Percentiles rank a stretch among this genome's conserved stretches.
Conservation (phyloP, 495 filamentous ascomycete species). For the Aspergillus haitiensis region DNA sequence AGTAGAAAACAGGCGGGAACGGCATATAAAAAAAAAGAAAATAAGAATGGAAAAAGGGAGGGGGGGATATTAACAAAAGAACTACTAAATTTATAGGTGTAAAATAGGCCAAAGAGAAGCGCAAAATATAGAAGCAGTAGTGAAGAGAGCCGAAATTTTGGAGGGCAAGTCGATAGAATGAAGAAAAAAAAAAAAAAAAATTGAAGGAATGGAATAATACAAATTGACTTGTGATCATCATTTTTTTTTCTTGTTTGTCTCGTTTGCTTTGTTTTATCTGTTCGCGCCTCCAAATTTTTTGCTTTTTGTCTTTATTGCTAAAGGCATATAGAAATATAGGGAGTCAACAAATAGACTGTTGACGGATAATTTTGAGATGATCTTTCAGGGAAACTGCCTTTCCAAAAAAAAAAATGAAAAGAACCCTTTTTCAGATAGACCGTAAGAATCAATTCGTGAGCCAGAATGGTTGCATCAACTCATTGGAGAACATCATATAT, state of each 20-base stretch:
- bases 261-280: background rate
- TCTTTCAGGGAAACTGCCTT: constrained; percentile 4
- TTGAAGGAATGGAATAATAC: background rate
- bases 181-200: background rate
- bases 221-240: background rate
- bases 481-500: background rate
- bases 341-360: background rate
- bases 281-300: background rate
- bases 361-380: background rate
- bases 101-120: background rate
- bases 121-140: background rate
- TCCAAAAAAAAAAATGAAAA: constrained; percentile 12
- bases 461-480: background rate
- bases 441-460: background rate
- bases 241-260: background rate
- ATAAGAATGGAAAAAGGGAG: background rate
- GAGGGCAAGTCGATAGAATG: background rate
- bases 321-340: background rate
- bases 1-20: too few relatives aligned
- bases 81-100: background rate
- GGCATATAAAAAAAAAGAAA: background rate
- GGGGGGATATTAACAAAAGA: background rate
- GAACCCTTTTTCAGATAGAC: background rate
- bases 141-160: background rate
- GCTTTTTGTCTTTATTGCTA: background rate